Conservation (phyloP, 202 grass and related monocot species). For the Digitaria exilis region DNA sequence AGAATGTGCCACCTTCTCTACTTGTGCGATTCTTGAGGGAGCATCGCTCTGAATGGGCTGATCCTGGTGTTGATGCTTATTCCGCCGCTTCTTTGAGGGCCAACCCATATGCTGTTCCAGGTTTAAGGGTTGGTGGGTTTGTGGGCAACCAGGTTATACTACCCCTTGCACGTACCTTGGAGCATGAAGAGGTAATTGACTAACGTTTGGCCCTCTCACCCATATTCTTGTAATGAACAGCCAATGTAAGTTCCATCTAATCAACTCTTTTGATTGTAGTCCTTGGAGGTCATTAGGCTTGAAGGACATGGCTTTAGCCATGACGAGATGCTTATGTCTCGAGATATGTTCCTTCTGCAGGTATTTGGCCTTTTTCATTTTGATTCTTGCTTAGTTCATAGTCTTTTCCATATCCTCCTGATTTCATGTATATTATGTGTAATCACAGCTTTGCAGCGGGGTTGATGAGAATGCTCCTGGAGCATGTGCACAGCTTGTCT, state of each 20-base stretch:
- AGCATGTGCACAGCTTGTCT: constrained; percentile 87
- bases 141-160: constrained; percentile 82
- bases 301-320: constrained; percentile 84
- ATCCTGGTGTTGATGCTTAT: constrained; percentile 90
- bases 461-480: constrained; percentile 84
- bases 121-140: constrained; percentile 74
- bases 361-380: constrained; percentile 31
- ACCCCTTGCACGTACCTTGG: constrained; percentile 77
- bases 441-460: constrained; percentile 74
- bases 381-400: not conserved
- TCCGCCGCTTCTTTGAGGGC: constrained; percentile 79
- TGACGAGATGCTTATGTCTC: constrained; percentile 73
- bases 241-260: not conserved
- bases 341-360: constrained; percentile 89
- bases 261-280: constrained; percentile 44
- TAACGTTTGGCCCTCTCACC: not conserved
- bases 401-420: not conserved
- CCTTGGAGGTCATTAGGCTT: constrained; percentile 84
- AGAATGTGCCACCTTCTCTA: constrained; percentile 92
- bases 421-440: not conserved
- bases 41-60: constrained; percentile 96
- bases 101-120: constrained; percentile 69
- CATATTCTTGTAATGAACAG: not conserved
- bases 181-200: constrained; percentile 81
- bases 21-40: constrained; percentile 90